phyloP scores from a whole-genome alignment of 2,329 filamentous ascomycete genomes.

The Cercospora berteroae region DNA sequence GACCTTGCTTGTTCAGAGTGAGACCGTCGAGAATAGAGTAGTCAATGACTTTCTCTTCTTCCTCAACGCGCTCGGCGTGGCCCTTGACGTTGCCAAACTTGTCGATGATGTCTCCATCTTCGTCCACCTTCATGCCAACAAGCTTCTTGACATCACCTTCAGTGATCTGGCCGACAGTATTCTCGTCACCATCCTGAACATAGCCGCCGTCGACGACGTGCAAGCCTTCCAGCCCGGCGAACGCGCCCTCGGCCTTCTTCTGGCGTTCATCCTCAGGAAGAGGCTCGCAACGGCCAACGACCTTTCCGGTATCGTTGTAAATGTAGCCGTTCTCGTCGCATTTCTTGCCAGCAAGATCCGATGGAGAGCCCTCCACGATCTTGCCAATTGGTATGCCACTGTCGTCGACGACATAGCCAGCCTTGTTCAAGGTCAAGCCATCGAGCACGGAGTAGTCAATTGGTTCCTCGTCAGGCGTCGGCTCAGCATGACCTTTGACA shows the following conservation, averaged over 20 bases:
- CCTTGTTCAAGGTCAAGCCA: slow-evolving; percentile 64
- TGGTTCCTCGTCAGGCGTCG: slow-evolving; percentile 49
- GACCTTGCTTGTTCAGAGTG: slow-evolving; percentile 58
- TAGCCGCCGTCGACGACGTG: slow-evolving; percentile 68
- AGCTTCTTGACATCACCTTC: slow-evolving; percentile 61
- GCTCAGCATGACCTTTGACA: slow-evolving; percentile 56
- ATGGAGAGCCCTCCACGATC: slow-evolving; percentile 57
- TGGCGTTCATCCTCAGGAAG: slow-evolving; percentile 59
- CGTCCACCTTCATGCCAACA: slow-evolving; percentile 58
- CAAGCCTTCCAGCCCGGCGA: slow-evolving; percentile 64
- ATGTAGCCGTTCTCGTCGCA: slow-evolving; percentile 57
- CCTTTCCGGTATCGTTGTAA: slow-evolving; percentile 56
- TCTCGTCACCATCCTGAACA: slow-evolving; percentile 74
- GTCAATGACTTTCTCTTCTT: slow-evolving; percentile 44
- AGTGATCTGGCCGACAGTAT: slow-evolving; percentile 57
- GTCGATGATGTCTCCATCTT: slow-evolving; percentile 62
- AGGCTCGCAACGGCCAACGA: slow-evolving; percentile 58
- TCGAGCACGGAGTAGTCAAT: slow-evolving; percentile 59
- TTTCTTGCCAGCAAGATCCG: slow-evolving; percentile 56
- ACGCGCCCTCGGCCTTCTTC: slow-evolving; percentile 61
- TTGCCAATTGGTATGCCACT: slow-evolving; percentile 56
- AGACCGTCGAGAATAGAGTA: slow-evolving; percentile 55
- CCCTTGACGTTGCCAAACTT: slow-evolving; percentile 62
- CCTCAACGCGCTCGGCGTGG: slow-evolving; percentile 56
- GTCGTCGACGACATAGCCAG: slow-evolving; percentile 56